Evolutionary conservation across 2,329 filamentous ascomycete genomes (phyloP).

Genomic region (Pseudonectria foliicola): DNA sequence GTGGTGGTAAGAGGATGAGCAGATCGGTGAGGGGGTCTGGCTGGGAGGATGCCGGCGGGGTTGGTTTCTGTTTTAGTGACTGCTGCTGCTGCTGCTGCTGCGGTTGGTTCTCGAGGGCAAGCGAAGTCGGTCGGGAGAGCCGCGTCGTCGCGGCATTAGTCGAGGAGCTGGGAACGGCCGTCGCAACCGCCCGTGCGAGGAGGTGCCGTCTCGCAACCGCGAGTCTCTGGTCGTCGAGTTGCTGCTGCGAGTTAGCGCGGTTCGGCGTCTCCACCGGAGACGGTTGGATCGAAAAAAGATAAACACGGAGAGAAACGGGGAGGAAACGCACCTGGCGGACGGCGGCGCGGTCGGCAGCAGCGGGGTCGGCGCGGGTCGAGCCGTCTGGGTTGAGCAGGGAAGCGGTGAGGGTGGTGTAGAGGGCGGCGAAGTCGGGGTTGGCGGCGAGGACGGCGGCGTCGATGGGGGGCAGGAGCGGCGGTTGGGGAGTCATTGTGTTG

Average conservation of each 20-base stretch:
- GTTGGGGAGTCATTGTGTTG: slow-evolving; percentile 4
- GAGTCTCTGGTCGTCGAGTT: slow-evolving; percentile 42
- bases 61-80: slow-evolving; percentile 4
- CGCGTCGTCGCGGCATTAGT: slow-evolving; percentile 8
- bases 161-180: slow-evolving; percentile 29
- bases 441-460: slow-evolving; percentile 45
- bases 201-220: slow-evolving; percentile 43
- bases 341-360: slow-evolving; percentile 41
- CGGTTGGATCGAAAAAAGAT: background rate
- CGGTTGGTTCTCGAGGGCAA: slow-evolving; percentile 2
- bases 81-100: slow-evolving; percentile 11
- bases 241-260: too few relatives aligned
- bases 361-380: slow-evolving; percentile 46
- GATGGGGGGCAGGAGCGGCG: slow-evolving; percentile 52
- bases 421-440: slow-evolving; percentile 54
- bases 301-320: background rate
- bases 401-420: slow-evolving; percentile 49
- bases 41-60: slow-evolving; percentile 10
- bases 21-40: slow-evolving; percentile 45
- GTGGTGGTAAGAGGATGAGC: slow-evolving; percentile 46
- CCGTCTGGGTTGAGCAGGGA: slow-evolving; percentile 50
- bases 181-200: slow-evolving; percentile 42
- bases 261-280: too few relatives aligned
- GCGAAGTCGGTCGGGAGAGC: slow-evolving; percentile 13
- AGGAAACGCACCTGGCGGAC: slow-evolving; percentile 38